Evolutionary conservation across 345 rosid species (phyloP).

Genomic region (Trapa incisa): DNA sequence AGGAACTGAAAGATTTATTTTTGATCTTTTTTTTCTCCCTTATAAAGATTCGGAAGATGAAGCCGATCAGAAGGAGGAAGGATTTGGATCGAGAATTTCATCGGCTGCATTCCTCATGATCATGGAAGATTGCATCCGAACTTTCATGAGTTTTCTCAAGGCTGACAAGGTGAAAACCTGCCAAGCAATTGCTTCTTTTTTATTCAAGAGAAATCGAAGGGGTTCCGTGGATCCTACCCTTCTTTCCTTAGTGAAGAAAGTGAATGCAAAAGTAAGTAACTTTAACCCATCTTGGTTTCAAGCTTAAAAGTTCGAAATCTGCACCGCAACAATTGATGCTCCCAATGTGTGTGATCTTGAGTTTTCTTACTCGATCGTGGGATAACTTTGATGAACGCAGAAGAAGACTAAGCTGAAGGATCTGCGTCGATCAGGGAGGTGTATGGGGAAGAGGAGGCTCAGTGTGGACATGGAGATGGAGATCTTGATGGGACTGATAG

Average conservation of each 20-base stretch:
- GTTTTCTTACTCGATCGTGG: background rate
- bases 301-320: background rate
- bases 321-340: background rate
- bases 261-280: conserved; percentile 60
- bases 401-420: conserved; percentile 79
- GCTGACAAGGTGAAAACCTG: conserved; percentile 73
- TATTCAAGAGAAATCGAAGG: conserved; percentile 38
- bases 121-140: conserved; percentile 87
- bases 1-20: too few relatives aligned
- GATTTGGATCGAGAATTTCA: conserved; percentile 55
- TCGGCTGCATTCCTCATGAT: conserved; percentile 69
- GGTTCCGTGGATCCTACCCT: conserved; percentile 75
- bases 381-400: conserved; percentile 25
- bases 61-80: conserved; percentile 38
- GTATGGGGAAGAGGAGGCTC: conserved; percentile 57
- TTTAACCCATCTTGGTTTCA: background rate
- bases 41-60: conserved; percentile 49
- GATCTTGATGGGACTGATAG: conserved; percentile 78
- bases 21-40: background rate
- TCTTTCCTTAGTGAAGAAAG: conserved; percentile 70
- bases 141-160: conserved; percentile 88
- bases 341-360: too few relatives aligned
- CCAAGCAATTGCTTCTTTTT: conserved; percentile 57
- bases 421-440: conserved; percentile 45
- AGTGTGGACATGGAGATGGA: conserved; percentile 75